Evolutionary conservation across 164 flowering plant genomes (phyloP).

Genomic region (Dillenia suffruticosa): DNA sequence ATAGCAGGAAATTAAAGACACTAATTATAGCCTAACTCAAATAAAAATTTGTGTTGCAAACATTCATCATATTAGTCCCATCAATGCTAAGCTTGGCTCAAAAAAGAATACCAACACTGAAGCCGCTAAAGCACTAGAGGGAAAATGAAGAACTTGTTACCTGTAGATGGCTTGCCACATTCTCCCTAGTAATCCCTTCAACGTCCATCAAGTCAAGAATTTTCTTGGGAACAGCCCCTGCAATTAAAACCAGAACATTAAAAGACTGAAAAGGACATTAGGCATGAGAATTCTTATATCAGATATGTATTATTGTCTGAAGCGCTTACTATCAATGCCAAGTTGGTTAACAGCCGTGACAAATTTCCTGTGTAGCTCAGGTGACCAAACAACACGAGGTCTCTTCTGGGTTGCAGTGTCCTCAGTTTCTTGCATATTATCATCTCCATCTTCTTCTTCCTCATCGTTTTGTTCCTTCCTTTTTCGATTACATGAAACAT

Average conservation of each 20-base stretch:
- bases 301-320: neutral
- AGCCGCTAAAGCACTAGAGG: too few species aligned
- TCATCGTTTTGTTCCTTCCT: slow-evolving; percentile 44
- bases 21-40: neutral
- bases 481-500: slow-evolving; percentile 5
- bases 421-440: slow-evolving; percentile 34
- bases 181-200: slow-evolving; percentile 85
- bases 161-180: slow-evolving; percentile 98
- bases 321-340: slow-evolving; percentile 47
- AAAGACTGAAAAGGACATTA: neutral
- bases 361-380: slow-evolving; percentile 60
- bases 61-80: too few species aligned
- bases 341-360: slow-evolving; percentile 58
- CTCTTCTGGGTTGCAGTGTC: slow-evolving; percentile 49
- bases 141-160: slow-evolving; percentile 22
- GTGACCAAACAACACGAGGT: slow-evolving; percentile 68
- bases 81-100: too few species aligned
- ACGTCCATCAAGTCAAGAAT: slow-evolving; percentile 92
- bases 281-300: neutral
- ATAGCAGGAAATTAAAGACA: neutral
- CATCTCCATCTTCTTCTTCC: slow-evolving; percentile 44
- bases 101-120: too few species aligned
- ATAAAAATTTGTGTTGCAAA: neutral
- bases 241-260: slow-evolving; percentile 7
- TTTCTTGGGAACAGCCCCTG: slow-evolving; percentile 96